Base-by-base conservation (phyloP, 2,329 filamentous ascomycete genomes). In the Pseudocercospora crystallina region DNA sequence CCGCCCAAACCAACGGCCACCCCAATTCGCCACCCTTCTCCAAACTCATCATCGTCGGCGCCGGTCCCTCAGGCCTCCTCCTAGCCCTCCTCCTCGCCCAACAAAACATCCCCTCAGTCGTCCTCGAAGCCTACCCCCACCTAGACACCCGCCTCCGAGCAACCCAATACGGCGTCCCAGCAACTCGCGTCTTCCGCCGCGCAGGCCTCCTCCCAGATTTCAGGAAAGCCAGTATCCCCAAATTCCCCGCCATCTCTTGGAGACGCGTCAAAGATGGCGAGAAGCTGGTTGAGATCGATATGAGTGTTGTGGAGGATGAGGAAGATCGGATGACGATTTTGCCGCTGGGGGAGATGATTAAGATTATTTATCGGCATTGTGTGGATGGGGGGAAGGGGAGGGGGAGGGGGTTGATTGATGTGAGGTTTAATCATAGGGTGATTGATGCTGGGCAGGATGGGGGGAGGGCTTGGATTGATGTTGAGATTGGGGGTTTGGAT, bases 141-240 rank as follows among this genome's bases (percentile, higher is more conserved):
- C 57, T 68, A 33, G 60, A 65, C 43, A 60, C 62, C 5, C 67
- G 68, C 5, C 71, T 73, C 11, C 67, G 71, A 41, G 72, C 73
- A 48, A 72, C 73, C 53, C 70, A 72, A 2, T 73, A 75, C 50
- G 68, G 72, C 51, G 70, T 72, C 8, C 65, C 68, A 2, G 67
- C 72, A 0, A 71, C 72, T 34, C 68, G 70, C 0, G 67, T 73
- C 10, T 66, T 75, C 49, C 61, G 65, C 0, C 61, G 65, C 14
- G 67, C 69, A 8, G 70, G 66, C 2, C 54, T 74, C 2, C 59
- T 73, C 13, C 61, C 67, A 0, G 68, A 71, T 29, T 61, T 74
- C 43, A 55, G 61, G 15, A 53, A 66, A 7, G 61, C 59, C 20
- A 58, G 47, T 29, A 59, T 46, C 34, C 61, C 51, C 36, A 63